Evolutionary conservation across 352 stramenopile species (phyloP), one percentile per base, ranked within the genome.

Genomic region (Stephanocyclus meneghinianus): DNA sequence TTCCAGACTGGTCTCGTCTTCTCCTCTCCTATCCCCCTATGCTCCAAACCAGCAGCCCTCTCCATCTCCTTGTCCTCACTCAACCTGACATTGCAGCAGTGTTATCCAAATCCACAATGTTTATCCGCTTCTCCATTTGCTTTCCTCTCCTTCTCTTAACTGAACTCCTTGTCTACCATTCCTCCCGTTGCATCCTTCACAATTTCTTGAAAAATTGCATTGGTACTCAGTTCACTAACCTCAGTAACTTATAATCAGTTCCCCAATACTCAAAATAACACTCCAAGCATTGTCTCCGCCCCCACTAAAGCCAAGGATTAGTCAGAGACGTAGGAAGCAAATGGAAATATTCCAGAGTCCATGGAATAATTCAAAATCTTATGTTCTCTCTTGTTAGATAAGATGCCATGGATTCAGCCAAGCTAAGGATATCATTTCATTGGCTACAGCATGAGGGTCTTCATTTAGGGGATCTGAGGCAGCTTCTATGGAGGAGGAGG

Each of bases 271-370:
- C 11, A 77, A 51, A 1, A 83, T 60, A 1, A 83, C 44, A 44
- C 51, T 29, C 45, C 69, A 75, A 1, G 75, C 75, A 53, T 78
- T 77, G 2, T 83, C 70, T 29, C 40, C 51, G 5, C 75, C 75
- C 13, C 75, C 75, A 6, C 75, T 6, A 37, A 71, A n/a, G 75
- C 70, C 45, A 83, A 18, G 0, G 68, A 78, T 40, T 83, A 83
- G 45, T 83, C 78, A 70, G 78, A 83, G 2, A 83, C 66, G 29
- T 78, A 83, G 4, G 75, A 83, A 48, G 78, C 75, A 66, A 77
- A 83, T 8, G 60, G 68, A 1, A 83, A 50, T 47, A 83, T 51
- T 48, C 75, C 75, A 4, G 40, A 16, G 6, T 68, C 75, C 75
- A 83, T 83, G 51, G 75, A 68, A 51, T 78, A 83, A 44, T 83